phyloP scores from a whole-genome alignment of 2,329 filamentous ascomycete genomes.

The Geosmithia flava region DNA sequence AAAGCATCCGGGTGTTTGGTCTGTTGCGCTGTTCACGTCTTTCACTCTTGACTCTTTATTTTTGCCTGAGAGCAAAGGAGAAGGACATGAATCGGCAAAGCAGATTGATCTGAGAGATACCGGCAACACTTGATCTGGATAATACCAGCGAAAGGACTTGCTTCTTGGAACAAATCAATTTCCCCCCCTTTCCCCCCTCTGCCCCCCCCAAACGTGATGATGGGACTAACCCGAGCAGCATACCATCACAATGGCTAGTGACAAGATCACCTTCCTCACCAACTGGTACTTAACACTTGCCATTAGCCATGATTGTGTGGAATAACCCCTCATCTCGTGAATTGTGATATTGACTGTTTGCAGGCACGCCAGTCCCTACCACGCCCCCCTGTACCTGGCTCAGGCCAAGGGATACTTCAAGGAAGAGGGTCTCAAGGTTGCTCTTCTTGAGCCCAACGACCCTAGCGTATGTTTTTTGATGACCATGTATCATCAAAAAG shows the following conservation, averaged over 20 bases:
- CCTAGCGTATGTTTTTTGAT: slow-evolving; percentile 35
- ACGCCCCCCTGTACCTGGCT: slow-evolving; percentile 65
- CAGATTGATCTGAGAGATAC: slow-evolving; percentile 57
- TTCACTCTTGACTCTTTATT: slow-evolving; percentile 1
- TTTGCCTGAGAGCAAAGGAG: not conserved
- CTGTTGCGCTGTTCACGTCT: slow-evolving; percentile 4
- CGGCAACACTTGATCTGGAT: slow-evolving; percentile 75
- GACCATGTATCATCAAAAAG: not conserved
- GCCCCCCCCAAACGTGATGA: slow-evolving; percentile 9
- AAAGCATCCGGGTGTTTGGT: slow-evolving; percentile 32
- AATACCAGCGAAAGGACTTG: slow-evolving; percentile 84
- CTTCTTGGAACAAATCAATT: slow-evolving; percentile 47
- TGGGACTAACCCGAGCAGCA: slow-evolving; percentile 35
- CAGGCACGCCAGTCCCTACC: slow-evolving; percentile 74
- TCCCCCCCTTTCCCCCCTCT: slow-evolving; percentile 14
- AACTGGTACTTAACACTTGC: slow-evolving; percentile 62
- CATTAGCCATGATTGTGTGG: slow-evolving; percentile 12
- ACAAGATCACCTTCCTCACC: slow-evolving; percentile 76
- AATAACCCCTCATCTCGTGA: too few species aligned
- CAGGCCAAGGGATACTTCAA: slow-evolving; percentile 65
- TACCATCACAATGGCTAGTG: slow-evolving; percentile 53
- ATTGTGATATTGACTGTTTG: slow-evolving; percentile 1
- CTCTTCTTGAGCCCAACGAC: slow-evolving; percentile 67
- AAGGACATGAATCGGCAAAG: not conserved
- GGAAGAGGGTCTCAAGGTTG: slow-evolving; percentile 66